Evolutionary conservation across 2,329 filamentous ascomycete genomes (phyloP), one percentile per base, ranked within the genome.

Genomic region (Aspergillus sp.): DNA sequence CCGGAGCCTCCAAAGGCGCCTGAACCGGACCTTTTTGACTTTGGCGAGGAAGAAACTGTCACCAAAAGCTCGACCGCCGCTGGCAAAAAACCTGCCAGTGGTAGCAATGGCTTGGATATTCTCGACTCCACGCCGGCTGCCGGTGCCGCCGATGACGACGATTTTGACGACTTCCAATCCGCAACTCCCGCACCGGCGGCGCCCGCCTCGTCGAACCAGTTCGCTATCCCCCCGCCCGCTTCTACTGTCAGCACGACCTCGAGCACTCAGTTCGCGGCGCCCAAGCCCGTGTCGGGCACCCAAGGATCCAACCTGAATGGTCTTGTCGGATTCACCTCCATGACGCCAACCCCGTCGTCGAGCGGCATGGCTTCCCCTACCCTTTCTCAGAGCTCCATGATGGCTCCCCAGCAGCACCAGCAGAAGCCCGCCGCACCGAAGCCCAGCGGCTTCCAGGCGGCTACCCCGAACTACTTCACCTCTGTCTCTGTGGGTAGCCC

Each of bases 141-240:
- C 5, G 25, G 25, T 10, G 19, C 40, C 4, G 40, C 40, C 40
- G 85, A 84, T 47, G 93, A 97, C 58, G 92, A 96, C 61, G 94
- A 62, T 36, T 97, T 97, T 66, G 94, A 97, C 68, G 94, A 99
- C 68, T 97, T 97, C 79, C 91, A 96, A 72, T 96, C 91, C 17
- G 93, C 93, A 13, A 78, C 88, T 2, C 76, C 84, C 21, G 66
- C 78, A 13, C 72, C 68, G 42, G 59, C 64, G 47, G 56, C 68
- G 21, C 61, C 68, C 17, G 55, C 69, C 6, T 66, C 69, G 19
- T 64, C 72, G 20, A 67, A 68, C 47, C 68, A 71, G 29, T 71
- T 76, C 49, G 60, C 65, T 13, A 71, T 78, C 42, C 58, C 71
- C 19, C 70, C 79, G 16, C 72, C 79, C 36, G 71, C 80, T 17